Base-by-base conservation (phyloP, 805 yeast species). In the Wickerhamomyces strasburgensis region DNA sequence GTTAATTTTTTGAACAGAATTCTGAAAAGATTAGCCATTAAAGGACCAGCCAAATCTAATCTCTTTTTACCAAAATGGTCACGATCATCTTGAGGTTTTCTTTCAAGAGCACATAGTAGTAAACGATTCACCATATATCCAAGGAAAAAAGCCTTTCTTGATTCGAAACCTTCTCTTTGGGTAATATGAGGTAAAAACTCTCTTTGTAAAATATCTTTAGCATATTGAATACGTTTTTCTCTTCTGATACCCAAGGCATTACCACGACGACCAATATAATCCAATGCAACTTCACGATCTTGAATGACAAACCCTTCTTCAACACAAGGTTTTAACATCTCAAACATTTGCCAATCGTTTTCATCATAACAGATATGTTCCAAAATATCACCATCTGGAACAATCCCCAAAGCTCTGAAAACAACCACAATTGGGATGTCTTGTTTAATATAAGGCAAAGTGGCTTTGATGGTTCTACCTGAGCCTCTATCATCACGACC, bases 31-130 rank as follows among this genome's bases (percentile, higher is more conserved):
- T 86, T 87, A 44, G 98, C 98, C 57, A 93, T 73, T 60, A 93
- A 70, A 24, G 99, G 98, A 56, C 99, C 99, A 34, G 98, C 98
- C 64, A 93, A 78, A 71, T 93, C 99, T 62, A 93, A 77, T 68
- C 99, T 81, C 68, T 93, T 93, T 65, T 89, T 93, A 62, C 99
- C 99, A 63, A 93, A 93, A 67, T 93, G 99, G 70, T 93, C 99
- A 75, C 98, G 87, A 67, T 93, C 99, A 64, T 93, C 99, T 44
- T 93, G 95, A 61, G 90, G 98, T 51, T 89, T 87, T 72, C 99
- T 83, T 60, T 89, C 98, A 49, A 93, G 72, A 19, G 98, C 98
- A 73, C 96, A 89, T 42, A 93, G 72, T 52, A 93, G 75, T 67
- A 93, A 72, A 64, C 98, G 76, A 67, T 93, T 95, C 40, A 93